Percentiles rank a stretch among this genome's conserved stretches.
These are phyloP conservation scores for Prunus yedoensis DNA, from an alignment of 331 rosid species.

Conservation along the genomic window DNA sequence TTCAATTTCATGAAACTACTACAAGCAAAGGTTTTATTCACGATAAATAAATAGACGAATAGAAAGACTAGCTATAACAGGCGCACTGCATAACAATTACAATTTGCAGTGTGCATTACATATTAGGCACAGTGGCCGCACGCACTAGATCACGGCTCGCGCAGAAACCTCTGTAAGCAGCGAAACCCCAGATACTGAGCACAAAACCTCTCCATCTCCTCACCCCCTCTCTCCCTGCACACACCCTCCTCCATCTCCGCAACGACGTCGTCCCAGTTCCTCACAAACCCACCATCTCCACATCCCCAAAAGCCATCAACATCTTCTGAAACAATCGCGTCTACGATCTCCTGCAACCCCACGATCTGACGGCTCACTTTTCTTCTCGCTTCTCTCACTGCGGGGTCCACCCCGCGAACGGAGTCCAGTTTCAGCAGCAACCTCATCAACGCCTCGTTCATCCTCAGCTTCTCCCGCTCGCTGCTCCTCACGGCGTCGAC, in stretches of 20 bases:
- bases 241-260: constrained; percentile 79
- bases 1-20: too few species aligned
- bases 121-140: background rate
- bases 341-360: constrained; percentile 89
- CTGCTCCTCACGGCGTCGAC: constrained; percentile 75
- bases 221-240: constrained; percentile 79
- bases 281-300: constrained; percentile 44
- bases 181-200: constrained; percentile 77
- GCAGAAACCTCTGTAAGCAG: constrained; percentile 82
- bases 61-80: too few species aligned
- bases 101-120: too few species aligned
- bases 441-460: constrained; percentile 84
- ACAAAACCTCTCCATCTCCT: constrained; percentile 72
- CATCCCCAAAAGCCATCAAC: constrained; percentile 43
- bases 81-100: too few species aligned
- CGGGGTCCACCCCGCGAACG: constrained; percentile 74
- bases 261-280: constrained; percentile 26
- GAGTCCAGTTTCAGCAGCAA: constrained; percentile 77
- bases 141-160: constrained; percentile 51
- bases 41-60: too few species aligned
- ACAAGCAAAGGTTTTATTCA: too few species aligned
- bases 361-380: constrained; percentile 86
- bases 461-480: constrained; percentile 60
- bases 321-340: constrained; percentile 54
- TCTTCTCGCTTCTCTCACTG: constrained; percentile 78